Evolutionary conservation across 805 yeast genomes (phyloP), one percentile per base, ranked within the genome.

Genomic region (Suhomyces kilbournensis): DNA sequence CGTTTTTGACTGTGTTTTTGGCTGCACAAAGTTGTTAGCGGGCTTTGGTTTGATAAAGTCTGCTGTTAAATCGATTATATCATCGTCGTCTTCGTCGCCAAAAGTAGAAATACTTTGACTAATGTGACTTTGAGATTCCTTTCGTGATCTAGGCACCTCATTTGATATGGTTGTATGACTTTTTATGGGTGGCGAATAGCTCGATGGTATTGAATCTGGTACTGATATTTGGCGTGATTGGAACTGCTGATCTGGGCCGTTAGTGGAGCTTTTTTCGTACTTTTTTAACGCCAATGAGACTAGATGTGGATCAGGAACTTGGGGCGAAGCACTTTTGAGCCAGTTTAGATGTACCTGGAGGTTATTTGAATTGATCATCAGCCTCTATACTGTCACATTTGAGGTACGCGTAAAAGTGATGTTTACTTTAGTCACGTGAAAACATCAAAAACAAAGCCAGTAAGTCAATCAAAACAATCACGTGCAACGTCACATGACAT

Each of bases 341-440:
- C 60, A 56, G 14, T 48, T 52, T 32, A 50, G 51, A 17, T 56
- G 60, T 8, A 44, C 47, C 47, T 48, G 52, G 35, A 56, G 46
- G 53, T 56, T 56, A 47, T 54, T 54, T 20, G 56, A 45, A 46
- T 48, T 50, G 43, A 53, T 52, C 60, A 56, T 56, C 30, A 25
- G 42, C 42, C n/a, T 22, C 9, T 38, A 17, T 38, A 38, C 6
- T 19, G 23, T 17, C 15, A 10, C 19, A 6, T 7, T 38, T 10
- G 35, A 38, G 51, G 39, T 12, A 45, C 48, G 46, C 42, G 42
- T 38, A 19, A 19, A 38, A 19, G 20, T 38, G 42, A 38, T 38
- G 42, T 38, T 38, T 38, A 38, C 42, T 14, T 38, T 4, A 9
- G 42, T 38, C 42, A 38, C 42, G 42, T 19, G 42, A 7, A 17